Evolutionary conservation across 2,329 filamentous ascomycete species (phyloP).

Genomic region (Exophiala aquamarina): DNA sequence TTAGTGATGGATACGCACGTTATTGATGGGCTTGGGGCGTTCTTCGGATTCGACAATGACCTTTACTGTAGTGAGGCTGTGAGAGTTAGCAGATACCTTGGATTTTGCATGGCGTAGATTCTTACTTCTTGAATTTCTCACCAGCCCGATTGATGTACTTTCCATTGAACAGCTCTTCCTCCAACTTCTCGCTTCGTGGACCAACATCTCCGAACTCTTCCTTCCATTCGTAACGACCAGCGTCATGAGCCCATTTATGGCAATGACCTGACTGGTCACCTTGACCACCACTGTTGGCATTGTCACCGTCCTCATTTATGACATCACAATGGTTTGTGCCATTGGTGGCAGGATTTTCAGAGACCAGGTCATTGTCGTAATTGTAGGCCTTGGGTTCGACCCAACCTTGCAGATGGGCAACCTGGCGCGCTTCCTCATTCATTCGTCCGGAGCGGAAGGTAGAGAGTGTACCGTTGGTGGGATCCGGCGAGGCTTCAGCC

Average conservation of each 20-base stretch:
- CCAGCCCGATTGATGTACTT: conserved; percentile 56
- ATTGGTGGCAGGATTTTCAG: neutral
- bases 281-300: neutral
- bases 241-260: conserved; percentile 55
- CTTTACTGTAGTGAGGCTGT: conserved; percentile 48
- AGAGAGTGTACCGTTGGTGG: neutral
- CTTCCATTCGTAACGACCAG: conserved; percentile 76
- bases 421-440: conserved; percentile 1
- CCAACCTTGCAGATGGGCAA: conserved; percentile 12
- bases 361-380: neutral
- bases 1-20: conserved; percentile 35
- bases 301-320: neutral
- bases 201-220: conserved; percentile 86
- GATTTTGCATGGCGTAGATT: conserved; percentile 16
- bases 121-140: conserved; percentile 64
- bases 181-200: conserved; percentile 67
- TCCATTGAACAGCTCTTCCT: conserved; percentile 69
- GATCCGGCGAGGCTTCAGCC: neutral
- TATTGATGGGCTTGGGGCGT: conserved; percentile 48
- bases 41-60: conserved; percentile 52
- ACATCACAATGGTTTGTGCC: too few relatives aligned
- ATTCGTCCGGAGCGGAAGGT: neutral
- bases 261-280: neutral
- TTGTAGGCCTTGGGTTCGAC: conserved; percentile 7
- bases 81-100: conserved; percentile 4